Evolutionary conservation across 768 basidiomycete genomes (phyloP).

Genomic region (Ramaria sp.): DNA sequence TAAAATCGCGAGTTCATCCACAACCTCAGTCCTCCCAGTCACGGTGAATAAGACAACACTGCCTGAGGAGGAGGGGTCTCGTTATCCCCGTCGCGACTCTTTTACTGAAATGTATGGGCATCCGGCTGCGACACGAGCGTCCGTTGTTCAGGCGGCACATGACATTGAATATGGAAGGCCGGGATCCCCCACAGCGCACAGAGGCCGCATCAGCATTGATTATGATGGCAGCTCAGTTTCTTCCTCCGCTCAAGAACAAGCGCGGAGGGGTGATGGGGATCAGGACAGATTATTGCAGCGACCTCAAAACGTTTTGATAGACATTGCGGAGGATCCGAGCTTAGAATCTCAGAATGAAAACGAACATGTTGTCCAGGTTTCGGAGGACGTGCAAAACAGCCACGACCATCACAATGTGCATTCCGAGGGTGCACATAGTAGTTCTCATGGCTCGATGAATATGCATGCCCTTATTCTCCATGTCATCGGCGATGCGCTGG

Average conservation of each 20-base stretch:
- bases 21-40: background rate
- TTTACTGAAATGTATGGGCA: conserved; percentile 60
- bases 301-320: background rate
- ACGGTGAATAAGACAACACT: background rate
- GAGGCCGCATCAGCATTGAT: conserved; percentile 7
- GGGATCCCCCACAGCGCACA: conserved; percentile 6
- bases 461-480: conserved; percentile 95
- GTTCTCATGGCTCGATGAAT: conserved; percentile 69
- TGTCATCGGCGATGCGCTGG: conserved; percentile 93
- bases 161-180: conserved; percentile 40
- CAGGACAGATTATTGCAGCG: background rate
- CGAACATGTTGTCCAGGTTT: background rate
- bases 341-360: background rate
- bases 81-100: conserved; percentile 19
- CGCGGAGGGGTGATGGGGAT: background rate
- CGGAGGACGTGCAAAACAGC: background rate
- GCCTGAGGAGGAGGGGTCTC: background rate
- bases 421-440: background rate
- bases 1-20: conserved; percentile 7
- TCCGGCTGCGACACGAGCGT: conserved; percentile 33
- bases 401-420: background rate
- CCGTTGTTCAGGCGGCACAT: conserved; percentile 62
- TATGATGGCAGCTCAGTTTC: background rate
- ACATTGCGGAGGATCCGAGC: background rate
- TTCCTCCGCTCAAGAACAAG: background rate